Base-by-base conservation (phyloP, 768 basidiomycete species). In the Trametes maxima region DNA sequence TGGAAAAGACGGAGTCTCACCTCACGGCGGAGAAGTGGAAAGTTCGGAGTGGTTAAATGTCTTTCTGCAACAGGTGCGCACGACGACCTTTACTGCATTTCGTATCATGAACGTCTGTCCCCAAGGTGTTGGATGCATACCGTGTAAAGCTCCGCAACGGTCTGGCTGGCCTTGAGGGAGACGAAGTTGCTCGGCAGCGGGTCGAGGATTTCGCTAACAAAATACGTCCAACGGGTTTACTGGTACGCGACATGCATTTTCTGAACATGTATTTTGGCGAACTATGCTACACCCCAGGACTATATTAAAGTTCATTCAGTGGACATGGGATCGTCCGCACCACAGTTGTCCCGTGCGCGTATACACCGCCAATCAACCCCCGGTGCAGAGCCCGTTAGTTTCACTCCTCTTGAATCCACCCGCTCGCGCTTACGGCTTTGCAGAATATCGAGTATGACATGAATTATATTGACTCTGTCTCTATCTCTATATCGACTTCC, bases 11-110 rank as follows among this genome's bases (percentile, higher is more conserved):
- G 53, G 44, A 5, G 4, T 19, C 13, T 25, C 43, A 6, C 44
- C 25, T 10, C 21, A 39, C 6, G 75, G 62, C 68, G 64, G 47
- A 36, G 76, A 64, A 57, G 73, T 80, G 42, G 96, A 98, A 73
- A 90, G 92, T 0, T 83, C 88, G 24, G 92, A 92, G 69, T 98
- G 97, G 97, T 82, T 98, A 63, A 98, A 97, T 72, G 78, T 84
- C 21, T 79, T 99, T 35, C 74, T 94, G 58, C 86, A 85, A 49
- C 92, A 97, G 81, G 95, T 90, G 21, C 25, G 67, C 59, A 3
- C 21, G 13, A 3, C 8, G 28, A 8, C 28, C 28, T 33, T 8
- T 14, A 17, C 24, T 25, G 19, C 19, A 2, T 19, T 19, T 35
- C n/a, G n/a, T 21, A 33, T 14, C 8, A 48, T 36, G 22, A 25